These are phyloP conservation scores for Trametes cinnabarina DNA, from an alignment of 768 basidiomycete species.

Conservation along the genomic window DNA sequence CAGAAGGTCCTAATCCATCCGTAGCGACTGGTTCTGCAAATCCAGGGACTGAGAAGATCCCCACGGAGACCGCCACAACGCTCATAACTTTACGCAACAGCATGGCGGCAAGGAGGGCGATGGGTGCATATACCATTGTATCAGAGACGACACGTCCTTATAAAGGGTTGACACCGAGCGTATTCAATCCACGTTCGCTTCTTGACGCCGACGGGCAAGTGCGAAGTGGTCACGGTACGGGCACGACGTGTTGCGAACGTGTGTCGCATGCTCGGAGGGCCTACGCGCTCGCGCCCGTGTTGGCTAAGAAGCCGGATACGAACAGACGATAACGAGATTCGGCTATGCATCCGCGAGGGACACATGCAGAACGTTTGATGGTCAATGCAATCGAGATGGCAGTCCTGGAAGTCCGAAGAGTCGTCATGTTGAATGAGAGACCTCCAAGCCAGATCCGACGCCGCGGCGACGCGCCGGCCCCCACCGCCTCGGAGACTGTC, in stretches of 20 bases:
- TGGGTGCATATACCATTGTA: neutral
- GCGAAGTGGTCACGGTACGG: neutral
- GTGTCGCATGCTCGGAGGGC: slow-evolving; percentile 4
- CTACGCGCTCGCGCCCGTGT: neutral
- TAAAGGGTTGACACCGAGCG: neutral
- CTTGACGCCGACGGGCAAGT: neutral
- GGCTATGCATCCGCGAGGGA: neutral
- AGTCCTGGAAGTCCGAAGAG: neutral
- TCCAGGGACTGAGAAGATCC: slow-evolving; percentile 6
- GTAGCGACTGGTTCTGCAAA: slow-evolving; percentile 1
- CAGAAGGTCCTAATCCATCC: slow-evolving; percentile 35
- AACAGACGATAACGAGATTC: neutral
- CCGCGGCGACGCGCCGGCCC: too few species aligned
- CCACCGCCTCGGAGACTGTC: too few species aligned
- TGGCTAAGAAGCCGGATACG: neutral
- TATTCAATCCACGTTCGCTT: slow-evolving; percentile 11
- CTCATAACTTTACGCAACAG: slow-evolving; percentile 9
- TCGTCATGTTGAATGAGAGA: too few species aligned
- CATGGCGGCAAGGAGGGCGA: slow-evolving; percentile 3
- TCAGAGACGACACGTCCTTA: neutral
- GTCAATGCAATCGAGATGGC: neutral
- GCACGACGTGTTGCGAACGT: slow-evolving; percentile 10
- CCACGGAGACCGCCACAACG: slow-evolving; percentile 6
- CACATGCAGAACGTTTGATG: neutral
- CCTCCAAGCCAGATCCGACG: too few species aligned